Evolutionary conservation across 2,329 filamentous ascomycete species (phyloP).

Genomic region (Hyphodiscus sp.): DNA sequence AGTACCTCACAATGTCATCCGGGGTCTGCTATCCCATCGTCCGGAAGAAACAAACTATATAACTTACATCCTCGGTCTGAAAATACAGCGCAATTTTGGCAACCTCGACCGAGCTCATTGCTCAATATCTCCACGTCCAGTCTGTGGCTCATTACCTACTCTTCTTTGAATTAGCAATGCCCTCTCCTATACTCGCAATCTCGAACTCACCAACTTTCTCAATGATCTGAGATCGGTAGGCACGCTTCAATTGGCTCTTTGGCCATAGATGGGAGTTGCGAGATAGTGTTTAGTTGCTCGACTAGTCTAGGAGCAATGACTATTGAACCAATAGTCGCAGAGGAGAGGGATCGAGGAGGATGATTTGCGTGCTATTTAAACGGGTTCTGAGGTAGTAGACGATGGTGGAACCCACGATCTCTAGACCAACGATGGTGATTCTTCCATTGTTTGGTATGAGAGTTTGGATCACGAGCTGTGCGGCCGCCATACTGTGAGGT

Average conservation of each 20-base stretch:
- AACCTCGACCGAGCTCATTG: neutral
- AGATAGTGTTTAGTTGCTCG: neutral
- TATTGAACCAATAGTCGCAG: constrained; percentile 27
- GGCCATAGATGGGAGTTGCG: neutral
- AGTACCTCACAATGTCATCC: neutral
- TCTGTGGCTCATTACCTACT: neutral
- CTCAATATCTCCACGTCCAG: neutral
- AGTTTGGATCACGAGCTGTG: neutral
- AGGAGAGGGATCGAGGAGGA: constrained; percentile 10
- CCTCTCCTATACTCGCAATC: neutral
- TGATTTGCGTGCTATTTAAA: constrained; percentile 10
- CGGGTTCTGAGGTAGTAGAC: constrained; percentile 27
- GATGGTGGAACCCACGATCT: constrained; percentile 32
- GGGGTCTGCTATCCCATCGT: neutral
- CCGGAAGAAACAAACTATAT: neutral
- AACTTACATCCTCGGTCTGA: neutral
- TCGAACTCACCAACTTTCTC: neutral
- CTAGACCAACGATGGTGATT: constrained; percentile 1
- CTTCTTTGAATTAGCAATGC: neutral
- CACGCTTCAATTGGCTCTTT: neutral
- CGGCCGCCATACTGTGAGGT: neutral
- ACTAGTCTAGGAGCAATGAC: constrained; percentile 25
- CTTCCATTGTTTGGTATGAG: neutral
- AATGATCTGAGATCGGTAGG: neutral
- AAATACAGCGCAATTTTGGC: neutral